Evolutionary conservation across 2,329 filamentous ascomycete species (phyloP).

Genomic region (Zasmidium angulare): DNA sequence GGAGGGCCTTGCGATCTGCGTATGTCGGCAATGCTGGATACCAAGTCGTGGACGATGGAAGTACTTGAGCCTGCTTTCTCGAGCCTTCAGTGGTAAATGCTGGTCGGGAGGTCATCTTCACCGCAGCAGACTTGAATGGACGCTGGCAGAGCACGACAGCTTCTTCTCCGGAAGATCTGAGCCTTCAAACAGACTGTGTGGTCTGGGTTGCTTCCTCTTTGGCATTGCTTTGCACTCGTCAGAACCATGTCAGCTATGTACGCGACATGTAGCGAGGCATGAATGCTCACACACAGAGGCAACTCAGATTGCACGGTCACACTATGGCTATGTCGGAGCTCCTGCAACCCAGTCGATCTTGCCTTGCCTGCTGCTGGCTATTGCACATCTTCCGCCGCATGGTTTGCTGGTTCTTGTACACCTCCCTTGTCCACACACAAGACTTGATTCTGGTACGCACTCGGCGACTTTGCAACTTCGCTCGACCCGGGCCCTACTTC

Average conservation of each 20-base stretch:
- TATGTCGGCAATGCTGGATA: constrained; percentile 37
- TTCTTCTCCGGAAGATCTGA: constrained; percentile 27
- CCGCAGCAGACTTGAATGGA: constrained; percentile 11
- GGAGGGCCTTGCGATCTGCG: constrained; percentile 15
- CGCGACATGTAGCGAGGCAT: constrained; percentile 55
- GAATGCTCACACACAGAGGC: constrained; percentile 45
- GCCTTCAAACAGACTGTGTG: constrained; percentile 49
- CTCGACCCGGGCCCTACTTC: constrained; percentile 10
- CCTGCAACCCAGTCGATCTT: constrained; percentile 27
- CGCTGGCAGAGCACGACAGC: constrained; percentile 23
- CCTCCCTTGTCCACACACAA: constrained; percentile 14
- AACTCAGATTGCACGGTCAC: constrained; percentile 33
- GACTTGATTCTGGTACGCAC: constrained; percentile 28
- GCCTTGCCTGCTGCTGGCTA: constrained; percentile 14
- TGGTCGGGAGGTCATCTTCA: constrained; percentile 4
- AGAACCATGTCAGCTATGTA: constrained; percentile 48
- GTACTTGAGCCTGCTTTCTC: constrained; percentile 25
- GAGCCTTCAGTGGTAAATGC: constrained; percentile 36
- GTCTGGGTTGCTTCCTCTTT: constrained; percentile 35
- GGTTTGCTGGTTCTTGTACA: constrained; percentile 30
- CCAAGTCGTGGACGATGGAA: constrained; percentile 30
- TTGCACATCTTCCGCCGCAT: constrained; percentile 19
- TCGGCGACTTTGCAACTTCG: constrained; percentile 8
- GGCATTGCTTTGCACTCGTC: constrained; percentile 52
- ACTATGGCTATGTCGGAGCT: constrained; percentile 29